Conservation (phyloP, 306 rosid genomes). For the Vigna radiata region DNA sequence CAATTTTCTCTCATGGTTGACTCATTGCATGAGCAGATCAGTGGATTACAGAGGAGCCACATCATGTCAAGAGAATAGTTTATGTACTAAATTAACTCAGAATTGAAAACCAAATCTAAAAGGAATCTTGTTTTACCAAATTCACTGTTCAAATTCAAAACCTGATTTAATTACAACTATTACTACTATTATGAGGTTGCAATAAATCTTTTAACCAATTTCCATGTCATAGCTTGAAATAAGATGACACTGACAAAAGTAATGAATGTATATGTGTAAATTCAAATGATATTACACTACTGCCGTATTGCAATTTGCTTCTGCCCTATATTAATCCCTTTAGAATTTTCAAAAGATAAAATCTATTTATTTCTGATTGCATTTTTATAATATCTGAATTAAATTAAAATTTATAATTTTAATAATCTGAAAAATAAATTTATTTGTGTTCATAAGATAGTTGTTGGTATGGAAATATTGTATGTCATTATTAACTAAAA, state of each 20-base stretch:
- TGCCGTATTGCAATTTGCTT: conserved; percentile 31
- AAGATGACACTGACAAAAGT: neutral
- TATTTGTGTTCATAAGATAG: no score
- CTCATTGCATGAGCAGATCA: conserved; percentile 42
- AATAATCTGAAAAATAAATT: no score
- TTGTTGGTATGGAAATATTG: no score
- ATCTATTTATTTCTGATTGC: neutral
- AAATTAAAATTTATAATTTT: no score
- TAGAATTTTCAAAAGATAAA: conserved; percentile 41
- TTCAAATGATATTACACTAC: neutral
- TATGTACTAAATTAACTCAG: conserved; percentile 31
- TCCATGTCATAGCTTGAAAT: neutral
- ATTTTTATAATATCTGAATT: no score
- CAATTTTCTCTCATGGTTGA: conserved; percentile 22
- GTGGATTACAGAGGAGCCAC: conserved; percentile 23
- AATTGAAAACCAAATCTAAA: conserved; percentile 32
- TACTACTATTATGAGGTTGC: neutral
- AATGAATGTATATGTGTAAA: neutral
- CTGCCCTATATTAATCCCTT: neutral
- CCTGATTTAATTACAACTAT: neutral
- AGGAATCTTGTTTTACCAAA: conserved; percentile 14
- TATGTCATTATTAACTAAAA: no score
- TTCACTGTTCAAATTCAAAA: neutral
- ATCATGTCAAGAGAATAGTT: conserved; percentile 31
- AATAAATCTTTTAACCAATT: neutral